A percentile compares a stretch with the other conserved stretches of the same genome.
Conservation (phyloP, 2,329 filamentous ascomycete species). For the Botrytis deweyae region DNA sequence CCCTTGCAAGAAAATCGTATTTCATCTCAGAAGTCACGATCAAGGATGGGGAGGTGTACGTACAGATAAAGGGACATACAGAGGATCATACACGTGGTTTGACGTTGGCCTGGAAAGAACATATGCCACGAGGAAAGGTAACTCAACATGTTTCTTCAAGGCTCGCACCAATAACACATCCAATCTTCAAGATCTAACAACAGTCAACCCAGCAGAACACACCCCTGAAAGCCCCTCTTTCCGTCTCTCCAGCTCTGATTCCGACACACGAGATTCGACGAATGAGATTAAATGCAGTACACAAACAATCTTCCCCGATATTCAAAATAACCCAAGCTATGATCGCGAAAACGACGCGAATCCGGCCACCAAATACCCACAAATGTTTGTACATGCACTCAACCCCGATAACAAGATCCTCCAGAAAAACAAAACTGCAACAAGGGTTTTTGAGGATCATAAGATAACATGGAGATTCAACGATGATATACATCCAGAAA, state of each 20-base stretch:
- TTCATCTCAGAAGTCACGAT: constrained; percentile 56
- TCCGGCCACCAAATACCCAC: constrained; percentile 6
- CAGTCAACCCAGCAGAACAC: not conserved
- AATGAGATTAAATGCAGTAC: constrained; percentile 39
- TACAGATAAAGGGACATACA: constrained; percentile 43
- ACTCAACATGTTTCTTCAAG: not conserved
- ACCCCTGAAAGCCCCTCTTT: constrained; percentile 14
- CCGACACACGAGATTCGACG: not conserved
- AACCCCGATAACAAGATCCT: constrained; percentile 41
- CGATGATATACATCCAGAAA: constrained; percentile 49
- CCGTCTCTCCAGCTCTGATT: not conserved
- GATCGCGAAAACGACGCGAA: not conserved
- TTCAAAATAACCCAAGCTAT: constrained; percentile 16
- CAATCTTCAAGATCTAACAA: not conserved
- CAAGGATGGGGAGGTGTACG: constrained; percentile 55
- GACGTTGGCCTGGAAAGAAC: constrained; percentile 60
- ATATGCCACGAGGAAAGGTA: constrained; percentile 41
- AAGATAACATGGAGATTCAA: constrained; percentile 53
- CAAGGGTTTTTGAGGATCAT: constrained; percentile 43
- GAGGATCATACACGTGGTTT: constrained; percentile 60
- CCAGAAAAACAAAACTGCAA: constrained; percentile 51
- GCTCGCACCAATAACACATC: not conserved
- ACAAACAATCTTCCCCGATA: constrained; percentile 42
- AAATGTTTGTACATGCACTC: constrained; percentile 42
- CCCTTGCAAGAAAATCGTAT: constrained; percentile 61